phyloP scores from a whole-genome alignment of 495 filamentous ascomycete genomes.

The Tuber indicum region DNA sequence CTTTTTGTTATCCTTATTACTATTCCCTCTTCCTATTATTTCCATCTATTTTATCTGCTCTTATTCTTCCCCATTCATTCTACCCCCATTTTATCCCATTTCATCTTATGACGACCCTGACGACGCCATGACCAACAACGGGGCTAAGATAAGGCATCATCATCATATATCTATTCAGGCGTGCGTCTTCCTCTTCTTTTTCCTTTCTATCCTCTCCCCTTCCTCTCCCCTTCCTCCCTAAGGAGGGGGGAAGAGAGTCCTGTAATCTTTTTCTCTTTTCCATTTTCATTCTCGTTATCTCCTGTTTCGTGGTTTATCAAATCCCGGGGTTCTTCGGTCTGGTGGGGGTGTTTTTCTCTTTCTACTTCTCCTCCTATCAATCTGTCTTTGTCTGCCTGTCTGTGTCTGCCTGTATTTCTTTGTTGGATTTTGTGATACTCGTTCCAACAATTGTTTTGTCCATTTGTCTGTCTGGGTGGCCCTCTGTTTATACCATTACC shows the following conservation, averaged over 20 bases:
- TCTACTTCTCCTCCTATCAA: slow-evolving; percentile 20
- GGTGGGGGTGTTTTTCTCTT: slow-evolving; percentile 35
- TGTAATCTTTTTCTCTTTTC: not conserved
- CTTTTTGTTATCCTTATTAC: slow-evolving; percentile 12
- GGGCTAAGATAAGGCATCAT: slow-evolving; percentile 7
- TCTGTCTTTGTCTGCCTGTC: slow-evolving; percentile 22
- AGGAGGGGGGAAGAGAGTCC: not conserved
- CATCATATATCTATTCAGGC: slow-evolving; percentile 14
- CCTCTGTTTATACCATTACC: slow-evolving; percentile 27
- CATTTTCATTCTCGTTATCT: slow-evolving; percentile 11
- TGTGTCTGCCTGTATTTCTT: slow-evolving; percentile 14
- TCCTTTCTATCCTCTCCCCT: slow-evolving; percentile 26
- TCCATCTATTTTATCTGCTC: not conserved
- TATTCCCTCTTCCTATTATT: not conserved
- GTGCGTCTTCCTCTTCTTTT: slow-evolving; percentile 27
- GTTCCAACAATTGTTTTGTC: not conserved
- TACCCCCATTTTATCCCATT: not conserved
- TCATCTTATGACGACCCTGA: slow-evolving; percentile 20
- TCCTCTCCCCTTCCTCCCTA: slow-evolving; percentile 14
- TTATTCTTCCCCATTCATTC: not conserved
- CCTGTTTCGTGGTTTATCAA: slow-evolving; percentile 13
- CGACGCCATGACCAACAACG: slow-evolving; percentile 24
- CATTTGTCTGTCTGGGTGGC: not conserved
- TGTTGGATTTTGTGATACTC: not conserved
- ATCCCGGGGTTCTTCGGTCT: slow-evolving; percentile 32